These are phyloP conservation scores for Penicillium maclennaniae DNA, from an alignment of 495 filamentous ascomycete genomes.

Conservation along the genomic window DNA sequence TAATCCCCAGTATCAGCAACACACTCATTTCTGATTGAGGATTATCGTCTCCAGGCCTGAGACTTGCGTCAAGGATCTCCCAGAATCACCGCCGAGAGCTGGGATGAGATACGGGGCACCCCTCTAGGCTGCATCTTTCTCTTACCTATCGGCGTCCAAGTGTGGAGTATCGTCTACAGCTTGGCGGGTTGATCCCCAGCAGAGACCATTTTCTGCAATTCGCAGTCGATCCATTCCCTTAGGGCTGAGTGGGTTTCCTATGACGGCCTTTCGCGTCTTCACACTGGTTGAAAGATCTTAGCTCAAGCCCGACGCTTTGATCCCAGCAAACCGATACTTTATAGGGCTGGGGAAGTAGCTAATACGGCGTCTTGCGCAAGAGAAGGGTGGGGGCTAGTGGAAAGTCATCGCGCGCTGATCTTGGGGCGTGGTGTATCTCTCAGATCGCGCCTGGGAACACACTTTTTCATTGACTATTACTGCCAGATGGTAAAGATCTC, in stretches of 20 bases:
- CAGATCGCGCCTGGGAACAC: not conserved
- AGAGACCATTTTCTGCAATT: slow-evolving; percentile 8
- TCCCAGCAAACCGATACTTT: not conserved
- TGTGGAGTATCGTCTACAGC: slow-evolving; percentile 14
- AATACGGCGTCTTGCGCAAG: not conserved
- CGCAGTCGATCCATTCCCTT: not conserved
- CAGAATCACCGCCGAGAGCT: slow-evolving; percentile 10
- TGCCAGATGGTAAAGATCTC: not conserved
- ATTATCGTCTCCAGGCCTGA: not conserved
- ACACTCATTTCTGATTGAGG: not conserved
- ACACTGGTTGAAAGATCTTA: not conserved
- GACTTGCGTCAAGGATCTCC: slow-evolving; percentile 5
- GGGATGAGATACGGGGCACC: slow-evolving; percentile 20
- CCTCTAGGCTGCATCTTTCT: slow-evolving; percentile 27
- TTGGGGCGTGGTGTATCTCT: not conserved
- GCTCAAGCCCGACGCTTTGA: not conserved
- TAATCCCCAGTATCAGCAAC: not conserved
- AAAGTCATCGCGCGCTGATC: not conserved
- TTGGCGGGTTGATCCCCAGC: slow-evolving; percentile 10
- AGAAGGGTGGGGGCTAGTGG: not conserved
- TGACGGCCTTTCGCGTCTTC: not conserved
- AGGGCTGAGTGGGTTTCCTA: not conserved
- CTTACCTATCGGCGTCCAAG: slow-evolving; percentile 13
- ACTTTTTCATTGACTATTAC: not conserved
- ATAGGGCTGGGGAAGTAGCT: not conserved